Base-by-base conservation (phyloP, 352 stramenopile species). In the Thraustochytrium striatum region DNA sequence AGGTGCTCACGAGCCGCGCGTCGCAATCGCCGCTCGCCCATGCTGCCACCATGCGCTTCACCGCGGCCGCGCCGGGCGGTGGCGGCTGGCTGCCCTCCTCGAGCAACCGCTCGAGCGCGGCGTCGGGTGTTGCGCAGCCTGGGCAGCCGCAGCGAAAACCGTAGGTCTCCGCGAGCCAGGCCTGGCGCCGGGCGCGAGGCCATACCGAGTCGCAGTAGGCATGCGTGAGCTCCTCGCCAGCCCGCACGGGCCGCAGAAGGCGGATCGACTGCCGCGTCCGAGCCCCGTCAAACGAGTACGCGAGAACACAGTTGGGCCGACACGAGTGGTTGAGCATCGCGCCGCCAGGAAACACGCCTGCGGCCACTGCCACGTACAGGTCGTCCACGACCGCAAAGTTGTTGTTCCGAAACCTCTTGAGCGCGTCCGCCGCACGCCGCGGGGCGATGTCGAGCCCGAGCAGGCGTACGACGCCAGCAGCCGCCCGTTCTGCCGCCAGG, bases 281-380 rank as follows among this genome's bases (percentile, higher is more conserved):
- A n/a, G 30, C 65, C 21, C 30, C 21, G 8, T 75, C 65, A 7
- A 21, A 38, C 1, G 30, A 43, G 32, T 75, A 75, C 32, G 50
- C 58, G n/a, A 75, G 44, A 7, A 75, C 65, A 38, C 44, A 58
- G 35, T 75, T 75, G 3, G 65, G 65, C 32, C 11, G 30, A 25
- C 65, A 75, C 16, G 65, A 72, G 65, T 75, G 65, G 32, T 75
- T 75, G 21, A 75, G 47, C 11, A 75, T 75, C 16, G 65, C 65
- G 25, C 65, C 65, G 8, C 21, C 11, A 7, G 65, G 41, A 32
- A 61, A 75, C 21, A 75, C 25, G 30, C 65, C 65, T 3, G 50
- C 43, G 32, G 7, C 65, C 25, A 75, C 36, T 5, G 32, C 50
- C 13, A 25, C 30, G 32, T 75, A 75, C 13, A 75, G 65, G 21